Evolutionary conservation across 352 stramenopile species (phyloP), one percentile per base, ranked within the genome.

Genomic region (Thalassiosira mediterranea): DNA sequence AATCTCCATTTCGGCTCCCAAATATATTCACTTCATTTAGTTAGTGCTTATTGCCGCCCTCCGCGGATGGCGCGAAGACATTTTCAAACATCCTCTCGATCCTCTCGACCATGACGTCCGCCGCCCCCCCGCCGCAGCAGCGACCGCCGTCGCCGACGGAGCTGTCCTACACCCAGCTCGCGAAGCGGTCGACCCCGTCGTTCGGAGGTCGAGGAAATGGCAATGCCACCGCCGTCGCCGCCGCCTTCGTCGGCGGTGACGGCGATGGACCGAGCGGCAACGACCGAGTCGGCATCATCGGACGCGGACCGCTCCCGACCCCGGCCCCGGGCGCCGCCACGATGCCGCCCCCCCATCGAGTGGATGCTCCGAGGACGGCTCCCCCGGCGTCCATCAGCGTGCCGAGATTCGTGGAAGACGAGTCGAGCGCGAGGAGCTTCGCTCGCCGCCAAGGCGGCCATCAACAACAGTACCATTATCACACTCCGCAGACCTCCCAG

Each of bases 81-180:
- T 42, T 42, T 42, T 42, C 44, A 53, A 53, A 53, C n/a, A 17
- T 28, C 44, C 8, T 17, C 8, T 8, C 15, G 7, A 53, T 7
- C 5, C 4, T 53, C 5, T 11, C n/a, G 0, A 52, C 32, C 15
- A 65, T 65, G 56, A 4, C 56, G 17, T 15, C 56, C 40, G 8
- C 56, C 38, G 38, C 44, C 44, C 8, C 44, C 15, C 44, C 21
- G 5, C 44, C 44, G 28, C 21, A 21, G 47, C 49, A 52, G 13
- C 19, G 66, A 26, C 66, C 66, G 4, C 47, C 61, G 8, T 79
- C 70, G 7, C 70, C 70, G n/a, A 79, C 70, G 19, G 70, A 79
- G 46, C 62, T 79, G 10, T 79, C 70, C 23, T 79, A 79, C 70
- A 69, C 70, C 17, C 52, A 72, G 42, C 70, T 79, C 11, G 40